Conservation (phyloP, 139 green algal species). For the Chlamydomonas sphaeroides region DNA sequence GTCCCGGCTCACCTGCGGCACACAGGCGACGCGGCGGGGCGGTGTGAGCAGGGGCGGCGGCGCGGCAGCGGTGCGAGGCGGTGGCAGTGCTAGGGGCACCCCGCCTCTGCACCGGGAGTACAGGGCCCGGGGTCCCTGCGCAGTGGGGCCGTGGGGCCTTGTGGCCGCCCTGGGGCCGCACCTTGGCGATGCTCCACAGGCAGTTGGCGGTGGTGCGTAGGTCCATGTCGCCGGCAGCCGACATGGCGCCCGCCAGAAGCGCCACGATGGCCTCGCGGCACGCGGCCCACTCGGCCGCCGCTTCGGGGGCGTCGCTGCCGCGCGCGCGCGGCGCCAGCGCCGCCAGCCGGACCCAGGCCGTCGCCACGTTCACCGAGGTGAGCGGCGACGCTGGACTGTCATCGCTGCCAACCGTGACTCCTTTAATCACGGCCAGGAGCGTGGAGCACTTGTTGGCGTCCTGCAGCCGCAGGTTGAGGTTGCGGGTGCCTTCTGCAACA, state of each 20-base stretch:
- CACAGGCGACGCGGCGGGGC: too few relatives aligned
- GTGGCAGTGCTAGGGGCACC: too few relatives aligned
- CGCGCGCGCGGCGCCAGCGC: background rate
- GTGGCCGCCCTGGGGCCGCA: background rate
- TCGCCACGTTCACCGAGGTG: conserved; percentile 19
- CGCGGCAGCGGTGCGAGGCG: too few relatives aligned
- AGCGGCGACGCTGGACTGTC: background rate
- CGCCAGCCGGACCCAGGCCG: conserved; percentile 4
- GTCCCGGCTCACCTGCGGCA: background rate
- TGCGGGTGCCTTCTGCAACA: too few relatives aligned
- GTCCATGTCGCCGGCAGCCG: background rate
- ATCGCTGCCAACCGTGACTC: too few relatives aligned
- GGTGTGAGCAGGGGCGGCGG: background rate
- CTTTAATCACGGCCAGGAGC: too few relatives aligned
- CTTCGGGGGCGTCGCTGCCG: background rate
- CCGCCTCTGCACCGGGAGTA: too few relatives aligned
- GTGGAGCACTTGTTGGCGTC: background rate
- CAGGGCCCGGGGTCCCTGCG: too few relatives aligned
- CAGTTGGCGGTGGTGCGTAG: conserved; percentile 2
- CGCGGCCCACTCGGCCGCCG: background rate
- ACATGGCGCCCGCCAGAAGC: background rate
- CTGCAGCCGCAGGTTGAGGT: background rate
- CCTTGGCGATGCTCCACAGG: conserved; percentile 31
- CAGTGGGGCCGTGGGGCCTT: background rate
- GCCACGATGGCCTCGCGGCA: background rate